Evolutionary conservation across 1,284 basidiomycete genomes (phyloP).

Genomic region (Ustilago sp.): DNA sequence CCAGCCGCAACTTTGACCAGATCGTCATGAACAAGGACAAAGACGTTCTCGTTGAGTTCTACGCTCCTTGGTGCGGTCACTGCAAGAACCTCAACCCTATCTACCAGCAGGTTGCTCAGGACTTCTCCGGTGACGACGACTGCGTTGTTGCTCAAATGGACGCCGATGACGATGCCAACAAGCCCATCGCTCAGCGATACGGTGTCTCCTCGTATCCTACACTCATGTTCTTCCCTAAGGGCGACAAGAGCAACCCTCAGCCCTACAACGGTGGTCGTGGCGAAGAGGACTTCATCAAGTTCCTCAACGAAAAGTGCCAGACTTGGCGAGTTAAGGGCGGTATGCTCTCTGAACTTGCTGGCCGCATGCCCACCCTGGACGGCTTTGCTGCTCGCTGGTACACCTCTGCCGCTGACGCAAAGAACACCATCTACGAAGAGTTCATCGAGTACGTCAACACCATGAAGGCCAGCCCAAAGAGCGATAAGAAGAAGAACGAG

Average conservation of each 20-base stretch:
- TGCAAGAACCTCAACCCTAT: constrained; percentile 96
- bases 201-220: constrained; percentile 83
- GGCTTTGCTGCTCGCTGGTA: constrained; percentile 82
- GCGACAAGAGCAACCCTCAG: constrained; percentile 73
- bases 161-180: constrained; percentile 85
- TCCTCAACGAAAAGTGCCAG: constrained; percentile 85
- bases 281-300: constrained; percentile 77
- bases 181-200: constrained; percentile 80
- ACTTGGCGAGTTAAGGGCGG: constrained; percentile 86
- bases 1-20: constrained; percentile 81
- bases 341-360: constrained; percentile 82
- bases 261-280: constrained; percentile 78
- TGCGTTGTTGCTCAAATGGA: constrained; percentile 87
- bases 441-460: constrained; percentile 70
- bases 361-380: constrained; percentile 83
- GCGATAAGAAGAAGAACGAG: constrained; percentile 67
- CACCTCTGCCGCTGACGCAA: constrained; percentile 73
- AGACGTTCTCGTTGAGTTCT: constrained; percentile 95
- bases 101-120: constrained; percentile 91
- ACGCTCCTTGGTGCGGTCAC: constrained; percentile 86
- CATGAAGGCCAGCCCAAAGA: constrained; percentile 49
- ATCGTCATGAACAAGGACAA: constrained; percentile 85
- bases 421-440: constrained; percentile 76
- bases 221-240: constrained; percentile 87
- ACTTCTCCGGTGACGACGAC: constrained; percentile 82